A percentile compares a stretch with the other conserved stretches of the same genome.
Conservation (phyloP, 306 rosid species). For the Malus sieversii region DNA sequence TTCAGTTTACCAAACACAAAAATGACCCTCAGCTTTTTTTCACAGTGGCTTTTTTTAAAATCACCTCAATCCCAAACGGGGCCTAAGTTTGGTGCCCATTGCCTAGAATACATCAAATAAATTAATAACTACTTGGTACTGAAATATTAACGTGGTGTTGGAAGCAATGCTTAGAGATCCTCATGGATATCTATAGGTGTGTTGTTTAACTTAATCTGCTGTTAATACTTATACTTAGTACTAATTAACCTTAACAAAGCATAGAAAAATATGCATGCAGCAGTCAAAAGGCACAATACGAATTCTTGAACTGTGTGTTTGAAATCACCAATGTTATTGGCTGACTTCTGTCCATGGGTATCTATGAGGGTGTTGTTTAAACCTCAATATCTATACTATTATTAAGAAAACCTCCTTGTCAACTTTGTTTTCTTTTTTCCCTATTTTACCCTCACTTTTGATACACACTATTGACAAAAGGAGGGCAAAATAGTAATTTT, state of each 20-base stretch:
- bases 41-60: no score
- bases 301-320: constrained; percentile 17
- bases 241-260: not conserved
- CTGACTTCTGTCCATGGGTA: not conserved
- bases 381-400: not conserved
- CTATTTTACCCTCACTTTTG: no score
- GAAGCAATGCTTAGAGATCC: not conserved
- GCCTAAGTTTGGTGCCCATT: constrained; percentile 11
- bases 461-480: no score
- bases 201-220: not conserved
- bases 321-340: not conserved
- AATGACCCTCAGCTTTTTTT: no score
- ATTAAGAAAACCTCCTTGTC: no score
- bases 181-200: not conserved
- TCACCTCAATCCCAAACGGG: no score
- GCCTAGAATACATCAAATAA: not conserved
- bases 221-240: not conserved
- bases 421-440: no score
- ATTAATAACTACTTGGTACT: not conserved
- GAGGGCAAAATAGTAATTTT: no score
- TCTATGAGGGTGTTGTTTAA: not conserved
- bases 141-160: not conserved
- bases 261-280: not conserved
- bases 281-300: not conserved
- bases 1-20: no score